Evolutionary conservation across 257 asterid genomes (phyloP).

Genomic region (Gentiana straminea): DNA sequence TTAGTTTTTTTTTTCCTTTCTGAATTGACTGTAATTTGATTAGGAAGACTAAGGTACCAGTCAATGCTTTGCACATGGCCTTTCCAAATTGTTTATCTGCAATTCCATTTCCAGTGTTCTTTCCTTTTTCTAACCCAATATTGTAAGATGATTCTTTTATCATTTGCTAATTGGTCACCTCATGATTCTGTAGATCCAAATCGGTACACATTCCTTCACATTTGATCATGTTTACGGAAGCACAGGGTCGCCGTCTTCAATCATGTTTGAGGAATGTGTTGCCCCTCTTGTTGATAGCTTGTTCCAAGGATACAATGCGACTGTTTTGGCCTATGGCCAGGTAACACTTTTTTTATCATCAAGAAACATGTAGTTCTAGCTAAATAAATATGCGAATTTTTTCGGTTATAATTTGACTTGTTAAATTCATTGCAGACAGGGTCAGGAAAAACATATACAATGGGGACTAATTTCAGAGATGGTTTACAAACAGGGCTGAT

Average conservation of each 20-base stretch:
- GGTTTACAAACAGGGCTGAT: conserved; percentile 75
- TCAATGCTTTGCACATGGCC: not conserved
- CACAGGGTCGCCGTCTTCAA: conserved; percentile 60
- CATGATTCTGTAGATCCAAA: conserved; percentile 57
- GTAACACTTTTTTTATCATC: conserved; percentile 21
- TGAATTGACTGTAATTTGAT: conserved; percentile 4
- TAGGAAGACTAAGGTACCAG: not conserved
- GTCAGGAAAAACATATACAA: conserved; percentile 93
- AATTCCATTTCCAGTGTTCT: not conserved
- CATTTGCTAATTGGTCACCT: not conserved
- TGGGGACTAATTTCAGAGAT: conserved; percentile 91
- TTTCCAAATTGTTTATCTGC: not conserved
- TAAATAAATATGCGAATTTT: not conserved
- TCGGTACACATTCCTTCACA: conserved; percentile 90
- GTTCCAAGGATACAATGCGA: conserved; percentile 97
- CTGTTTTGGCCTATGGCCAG: conserved; percentile 99
- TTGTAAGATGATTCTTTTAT: not conserved
- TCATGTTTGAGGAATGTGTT: conserved; percentile 93
- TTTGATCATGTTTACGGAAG: conserved; percentile 97
- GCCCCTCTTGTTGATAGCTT: conserved; percentile 92
- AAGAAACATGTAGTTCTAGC: not conserved
- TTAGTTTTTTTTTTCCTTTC: not conserved
- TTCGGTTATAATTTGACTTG: conserved; percentile 7
- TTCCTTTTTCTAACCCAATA: conserved; percentile 2
- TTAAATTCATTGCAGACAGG: conserved; percentile 67